Conservation (phyloP, 129 eudicot genomes). For the Lactuca saligna region DNA sequence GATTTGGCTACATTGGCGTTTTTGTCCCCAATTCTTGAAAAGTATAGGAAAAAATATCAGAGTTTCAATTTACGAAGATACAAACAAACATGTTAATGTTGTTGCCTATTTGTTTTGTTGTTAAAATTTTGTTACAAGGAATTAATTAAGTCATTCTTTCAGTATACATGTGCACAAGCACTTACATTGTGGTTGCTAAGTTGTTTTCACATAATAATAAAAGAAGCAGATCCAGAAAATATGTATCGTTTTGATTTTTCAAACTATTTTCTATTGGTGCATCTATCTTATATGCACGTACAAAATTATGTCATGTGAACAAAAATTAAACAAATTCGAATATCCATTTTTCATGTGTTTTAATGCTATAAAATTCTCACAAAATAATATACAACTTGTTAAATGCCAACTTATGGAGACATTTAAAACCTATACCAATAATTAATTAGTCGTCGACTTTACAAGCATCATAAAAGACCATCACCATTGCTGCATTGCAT, state of each 20-base stretch:
- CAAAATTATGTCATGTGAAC: too few species aligned
- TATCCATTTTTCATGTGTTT: too few species aligned
- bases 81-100: constrained; percentile 5
- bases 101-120: constrained; percentile 3
- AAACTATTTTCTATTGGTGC: too few species aligned
- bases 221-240: constrained; percentile 5
- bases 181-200: constrained; percentile 12
- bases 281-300: too few species aligned
- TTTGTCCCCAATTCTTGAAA: constrained; percentile 47
- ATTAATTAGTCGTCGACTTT: too few species aligned
- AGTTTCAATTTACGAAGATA: background rate
- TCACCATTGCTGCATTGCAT: too few species aligned
- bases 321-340: too few species aligned
- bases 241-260: background rate
- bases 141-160: constrained; percentile 29
- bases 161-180: constrained; percentile 22
- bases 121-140: constrained; percentile 26
- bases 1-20: constrained; percentile 69
- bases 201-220: constrained; percentile 19
- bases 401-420: too few species aligned
- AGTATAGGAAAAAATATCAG: background rate
- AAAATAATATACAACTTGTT: too few species aligned
- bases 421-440: too few species aligned
- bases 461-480: too few species aligned
- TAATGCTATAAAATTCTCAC: too few species aligned